Evolutionary conservation across 441 rosid genomes (phyloP).

Genomic region (Aquilaria agallochum): DNA sequence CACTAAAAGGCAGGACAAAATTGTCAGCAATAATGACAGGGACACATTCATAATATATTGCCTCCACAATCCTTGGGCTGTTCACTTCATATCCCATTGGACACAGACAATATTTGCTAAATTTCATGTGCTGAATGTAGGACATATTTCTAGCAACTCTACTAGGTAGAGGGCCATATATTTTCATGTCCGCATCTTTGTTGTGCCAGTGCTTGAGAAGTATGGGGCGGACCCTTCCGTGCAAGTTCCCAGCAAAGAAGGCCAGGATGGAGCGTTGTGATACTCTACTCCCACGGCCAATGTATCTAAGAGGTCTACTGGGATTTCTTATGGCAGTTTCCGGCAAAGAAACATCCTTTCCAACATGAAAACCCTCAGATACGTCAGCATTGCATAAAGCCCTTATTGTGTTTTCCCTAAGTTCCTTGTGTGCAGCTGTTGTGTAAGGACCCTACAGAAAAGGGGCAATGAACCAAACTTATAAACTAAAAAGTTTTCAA

Average conservation of each 20-base stretch:
- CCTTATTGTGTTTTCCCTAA: constrained; percentile 57
- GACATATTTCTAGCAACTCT: constrained; percentile 55
- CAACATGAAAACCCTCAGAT: constrained; percentile 57
- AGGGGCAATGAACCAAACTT: constrained; percentile 8
- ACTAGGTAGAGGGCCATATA: constrained; percentile 57
- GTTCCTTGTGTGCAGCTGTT: constrained; percentile 53
- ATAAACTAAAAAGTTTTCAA: neutral
- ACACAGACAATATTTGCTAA: constrained; percentile 76
- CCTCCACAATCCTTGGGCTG: constrained; percentile 85
- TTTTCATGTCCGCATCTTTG: constrained; percentile 76
- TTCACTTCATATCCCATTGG: constrained; percentile 95
- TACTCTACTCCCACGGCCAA: constrained; percentile 68
- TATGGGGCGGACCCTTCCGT: constrained; percentile 75
- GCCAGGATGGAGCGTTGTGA: constrained; percentile 84
- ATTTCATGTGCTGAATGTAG: constrained; percentile 82
- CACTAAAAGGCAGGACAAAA: constrained; percentile 72
- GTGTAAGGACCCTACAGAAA: constrained; percentile 77
- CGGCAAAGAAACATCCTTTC: constrained; percentile 76
- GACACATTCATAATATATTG: constrained; percentile 85
- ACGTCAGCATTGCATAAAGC: constrained; percentile 82
- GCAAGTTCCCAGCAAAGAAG: constrained; percentile 85
- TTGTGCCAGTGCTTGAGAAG: constrained; percentile 73
- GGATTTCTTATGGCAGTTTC: constrained; percentile 78
- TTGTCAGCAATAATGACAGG: constrained; percentile 84
- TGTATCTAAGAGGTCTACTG: constrained; percentile 46